Evolutionary conservation across 106 monocot genomes (phyloP).

Genomic region (Acanthochlamys bracteata): DNA sequence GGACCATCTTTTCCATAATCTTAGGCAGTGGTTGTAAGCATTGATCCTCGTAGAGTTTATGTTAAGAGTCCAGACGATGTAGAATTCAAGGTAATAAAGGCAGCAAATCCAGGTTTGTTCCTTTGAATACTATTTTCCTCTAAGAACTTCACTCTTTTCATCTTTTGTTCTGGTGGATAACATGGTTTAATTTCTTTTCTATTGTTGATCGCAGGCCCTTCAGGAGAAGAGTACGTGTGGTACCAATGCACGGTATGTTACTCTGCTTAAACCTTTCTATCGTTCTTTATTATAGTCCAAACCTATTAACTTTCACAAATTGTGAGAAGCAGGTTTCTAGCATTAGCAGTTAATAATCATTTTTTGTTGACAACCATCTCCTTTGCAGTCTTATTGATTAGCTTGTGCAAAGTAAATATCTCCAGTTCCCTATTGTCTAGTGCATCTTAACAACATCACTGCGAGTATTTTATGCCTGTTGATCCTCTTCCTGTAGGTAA

Average conservation of each 20-base stretch:
- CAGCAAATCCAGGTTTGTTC: constrained; percentile 51
- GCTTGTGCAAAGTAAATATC: too few species aligned
- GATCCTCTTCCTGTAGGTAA: constrained; percentile 40
- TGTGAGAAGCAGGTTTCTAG: too few species aligned
- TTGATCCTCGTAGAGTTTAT: constrained; percentile 87
- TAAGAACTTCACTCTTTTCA: too few species aligned
- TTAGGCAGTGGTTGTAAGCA: constrained; percentile 96
- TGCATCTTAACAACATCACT: too few species aligned
- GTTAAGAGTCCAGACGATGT: constrained; percentile 70
- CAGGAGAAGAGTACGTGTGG: constrained; percentile 97
- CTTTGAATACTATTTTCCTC: background rate
- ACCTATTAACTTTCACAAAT: too few species aligned
- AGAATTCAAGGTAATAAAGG: constrained; percentile 65
- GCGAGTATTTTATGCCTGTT: background rate
- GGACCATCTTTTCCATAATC: background rate
- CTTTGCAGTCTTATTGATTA: too few species aligned
- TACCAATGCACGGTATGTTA: constrained; percentile 87
- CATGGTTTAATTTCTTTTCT: background rate
- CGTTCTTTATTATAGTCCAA: too few species aligned
- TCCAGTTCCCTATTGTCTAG: too few species aligned
- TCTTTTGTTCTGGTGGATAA: too few species aligned
- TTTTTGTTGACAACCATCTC: too few species aligned
- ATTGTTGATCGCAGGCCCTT: constrained; percentile 50
- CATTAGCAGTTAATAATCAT: too few species aligned
- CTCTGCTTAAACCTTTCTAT: constrained; percentile 4